These are phyloP conservation scores for Colletotrichum salicis DNA, from an alignment of 2,329 filamentous ascomycete genomes.

Conservation along the genomic window DNA sequence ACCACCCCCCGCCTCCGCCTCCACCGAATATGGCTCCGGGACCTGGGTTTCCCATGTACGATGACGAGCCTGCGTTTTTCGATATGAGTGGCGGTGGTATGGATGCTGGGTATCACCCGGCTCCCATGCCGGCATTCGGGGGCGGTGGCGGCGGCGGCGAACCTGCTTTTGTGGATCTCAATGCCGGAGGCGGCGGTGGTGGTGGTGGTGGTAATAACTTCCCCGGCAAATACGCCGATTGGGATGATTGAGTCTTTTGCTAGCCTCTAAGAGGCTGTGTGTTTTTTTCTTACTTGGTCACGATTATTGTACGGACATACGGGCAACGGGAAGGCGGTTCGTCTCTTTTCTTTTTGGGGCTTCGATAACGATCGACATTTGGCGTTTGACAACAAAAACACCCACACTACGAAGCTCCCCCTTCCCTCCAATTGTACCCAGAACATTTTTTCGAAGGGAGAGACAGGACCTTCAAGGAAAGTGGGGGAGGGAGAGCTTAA, in stretches of 20 bases:
- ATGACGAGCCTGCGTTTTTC: slow-evolving; percentile 10
- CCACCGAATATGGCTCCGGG: slow-evolving; percentile 13
- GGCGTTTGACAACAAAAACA: neutral
- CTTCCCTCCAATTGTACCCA: neutral
- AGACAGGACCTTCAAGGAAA: slow-evolving; percentile 29
- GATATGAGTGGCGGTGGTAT: neutral
- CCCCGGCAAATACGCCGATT: slow-evolving; percentile 30
- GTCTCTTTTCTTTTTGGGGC: neutral
- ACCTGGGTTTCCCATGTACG: neutral
- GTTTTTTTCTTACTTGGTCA: neutral
- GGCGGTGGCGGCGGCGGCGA: slow-evolving; percentile 14
- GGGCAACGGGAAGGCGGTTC: neutral
- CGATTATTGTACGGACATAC: neutral
- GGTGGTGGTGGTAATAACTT: neutral
- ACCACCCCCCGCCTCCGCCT: slow-evolving; percentile 19
- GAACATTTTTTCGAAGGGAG: slow-evolving; percentile 27
- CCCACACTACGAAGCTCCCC: neutral
- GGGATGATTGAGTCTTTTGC: neutral
- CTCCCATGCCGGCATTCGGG: neutral
- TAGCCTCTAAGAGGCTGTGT: neutral
- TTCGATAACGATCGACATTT: neutral
- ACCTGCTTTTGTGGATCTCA: slow-evolving; percentile 33
- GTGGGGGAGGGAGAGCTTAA: neutral
- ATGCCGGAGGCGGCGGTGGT: slow-evolving; percentile 24
- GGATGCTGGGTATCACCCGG: neutral